Evolutionary conservation across 192 early-diverging fungal species (phyloP), one percentile per base, ranked within the genome.

Genomic region (Chytriomyces sp.): DNA sequence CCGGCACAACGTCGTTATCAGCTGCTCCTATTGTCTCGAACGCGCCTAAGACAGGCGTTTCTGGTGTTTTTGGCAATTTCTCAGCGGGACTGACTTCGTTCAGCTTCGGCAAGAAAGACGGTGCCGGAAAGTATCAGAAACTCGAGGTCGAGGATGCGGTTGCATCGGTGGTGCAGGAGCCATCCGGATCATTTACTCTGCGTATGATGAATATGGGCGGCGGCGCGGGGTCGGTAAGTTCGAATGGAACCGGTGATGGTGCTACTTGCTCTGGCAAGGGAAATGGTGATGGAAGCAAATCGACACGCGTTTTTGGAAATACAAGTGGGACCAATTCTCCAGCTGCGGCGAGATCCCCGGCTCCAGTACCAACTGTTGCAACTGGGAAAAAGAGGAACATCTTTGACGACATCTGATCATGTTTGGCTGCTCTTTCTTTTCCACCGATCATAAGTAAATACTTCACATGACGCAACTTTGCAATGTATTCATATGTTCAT

Each of bases 71-170:
- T 0, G 63, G 12, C 5, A n/a, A 33, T 44, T 32, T 19, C 7
- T 68, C 10, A 30, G 39, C 34, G 53, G 32, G 31, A n/a, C n/a
- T n/a, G n/a, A n/a, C n/a, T n/a, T n/a, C n/a, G n/a, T 68, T 68
- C 31, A 52, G 65, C 5, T 68, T 68, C 22, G 65, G 65, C 55
- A 32, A 6, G 28, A 25, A n/a, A 31, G 34, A 6, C 12, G 52
- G 31, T 19, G 39, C 39, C 19, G 65, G 65, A 10, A 68, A 68
- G 36, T 68, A 68, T 38, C 65, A 68, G 31, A 52, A 56, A 68
- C 22, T 68, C 1, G 62, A 34, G 19, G 65, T 36, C 4, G 63
- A 31, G 40, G 52, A 55, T 25, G 65, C 33, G 14, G 52, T 7
- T 14, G 65, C 34, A 52, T 7, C 28, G n/a, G 34, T 68, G 7